Percentiles rank a stretch among this genome's conserved stretches.
These are phyloP conservation scores for Carex cristatella DNA, from an alignment of 176 grass and related monocot genomes.

Conservation along the genomic window DNA sequence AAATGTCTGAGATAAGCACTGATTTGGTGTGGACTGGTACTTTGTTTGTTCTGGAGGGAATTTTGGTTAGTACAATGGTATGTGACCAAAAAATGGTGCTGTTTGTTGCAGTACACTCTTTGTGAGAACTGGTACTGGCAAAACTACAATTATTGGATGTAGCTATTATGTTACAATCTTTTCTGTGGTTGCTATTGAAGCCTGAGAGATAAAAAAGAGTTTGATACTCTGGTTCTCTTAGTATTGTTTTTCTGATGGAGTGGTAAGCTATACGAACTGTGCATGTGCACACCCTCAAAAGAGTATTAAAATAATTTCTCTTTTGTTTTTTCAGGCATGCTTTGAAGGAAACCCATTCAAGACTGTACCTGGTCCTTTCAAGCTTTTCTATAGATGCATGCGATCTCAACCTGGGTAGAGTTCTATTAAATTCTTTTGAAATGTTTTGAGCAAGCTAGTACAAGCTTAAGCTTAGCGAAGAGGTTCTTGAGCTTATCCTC, in stretches of 20 bases:
- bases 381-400: slow-evolving; percentile 88
- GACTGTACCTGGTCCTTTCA: slow-evolving; percentile 85
- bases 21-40: background rate
- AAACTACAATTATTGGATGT: background rate
- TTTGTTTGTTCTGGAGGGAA: background rate
- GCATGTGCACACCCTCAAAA: background rate
- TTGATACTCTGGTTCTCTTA: background rate
- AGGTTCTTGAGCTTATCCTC: background rate
- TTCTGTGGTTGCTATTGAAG: background rate
- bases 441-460: background rate
- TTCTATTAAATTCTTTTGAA: background rate
- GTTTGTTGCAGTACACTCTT: background rate
- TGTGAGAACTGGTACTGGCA: background rate
- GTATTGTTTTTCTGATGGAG: background rate
- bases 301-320: background rate
- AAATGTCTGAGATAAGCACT: background rate
- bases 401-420: slow-evolving; percentile 67
- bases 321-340: slow-evolving; percentile 48
- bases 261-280: background rate
- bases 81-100: background rate
- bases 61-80: background rate
- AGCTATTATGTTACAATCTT: background rate
- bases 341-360: slow-evolving; percentile 98
- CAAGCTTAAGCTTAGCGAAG: background rate
- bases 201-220: background rate